These are phyloP conservation scores for Fusarium subtropicale DNA, from an alignment of 2,329 filamentous ascomycete genomes.

Conservation along the genomic window DNA sequence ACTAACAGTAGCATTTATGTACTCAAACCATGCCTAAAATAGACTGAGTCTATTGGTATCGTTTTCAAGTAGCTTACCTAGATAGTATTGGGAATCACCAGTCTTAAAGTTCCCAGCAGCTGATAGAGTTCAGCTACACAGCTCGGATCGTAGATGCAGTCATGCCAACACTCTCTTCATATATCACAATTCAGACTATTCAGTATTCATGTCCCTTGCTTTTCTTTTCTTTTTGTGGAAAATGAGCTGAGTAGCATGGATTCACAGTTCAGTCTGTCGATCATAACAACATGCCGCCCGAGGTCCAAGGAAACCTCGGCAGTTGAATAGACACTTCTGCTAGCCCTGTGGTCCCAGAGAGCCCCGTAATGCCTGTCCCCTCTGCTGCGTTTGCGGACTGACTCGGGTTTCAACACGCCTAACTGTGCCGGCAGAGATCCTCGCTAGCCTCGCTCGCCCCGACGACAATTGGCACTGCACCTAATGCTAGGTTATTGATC, in stretches of 20 bases:
- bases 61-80: conserved; percentile 5
- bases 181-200: background rate
- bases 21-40: conserved; percentile 1
- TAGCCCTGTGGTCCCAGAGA: background rate
- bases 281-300: conserved; percentile 24
- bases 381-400: background rate
- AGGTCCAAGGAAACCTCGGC: conserved; percentile 16
- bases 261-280: conserved; percentile 16
- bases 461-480: background rate
- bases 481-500: background rate
- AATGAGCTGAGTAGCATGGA: background rate
- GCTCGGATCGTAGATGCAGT: background rate
- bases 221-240: background rate
- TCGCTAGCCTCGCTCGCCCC: background rate
- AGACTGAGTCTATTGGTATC: conserved; percentile 2
- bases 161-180: conserved; percentile 6
- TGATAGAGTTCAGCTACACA: conserved; percentile 12
- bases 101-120: background rate
- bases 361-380: background rate
- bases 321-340: conserved; percentile 17
- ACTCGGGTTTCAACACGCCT: background rate
- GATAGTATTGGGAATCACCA: conserved; percentile 1
- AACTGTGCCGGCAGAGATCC: background rate
- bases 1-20: conserved; percentile 22
- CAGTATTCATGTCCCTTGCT: too few species aligned